Evolutionary conservation across 768 basidiomycete genomes (phyloP).

Genomic region (Aureoboletus auriporus): DNA sequence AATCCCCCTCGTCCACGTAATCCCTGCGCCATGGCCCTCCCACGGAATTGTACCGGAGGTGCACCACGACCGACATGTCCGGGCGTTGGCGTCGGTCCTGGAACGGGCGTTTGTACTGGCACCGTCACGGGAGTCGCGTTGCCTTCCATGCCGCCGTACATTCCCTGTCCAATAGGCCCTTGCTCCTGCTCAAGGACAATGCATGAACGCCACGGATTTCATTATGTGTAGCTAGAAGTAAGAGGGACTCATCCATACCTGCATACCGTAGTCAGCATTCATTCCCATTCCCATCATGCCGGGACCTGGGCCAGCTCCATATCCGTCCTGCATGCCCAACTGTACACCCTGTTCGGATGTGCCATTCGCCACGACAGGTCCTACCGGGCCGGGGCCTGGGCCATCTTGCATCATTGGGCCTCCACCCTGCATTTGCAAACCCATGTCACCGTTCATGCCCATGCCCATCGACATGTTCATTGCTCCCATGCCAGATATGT

Average conservation of each 20-base stretch:
- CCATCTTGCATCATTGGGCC: slow-evolving; percentile 55
- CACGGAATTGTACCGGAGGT: slow-evolving; percentile 41
- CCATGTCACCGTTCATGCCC: slow-evolving; percentile 67
- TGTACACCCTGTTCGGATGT: slow-evolving; percentile 37
- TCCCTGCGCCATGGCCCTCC: slow-evolving; percentile 40
- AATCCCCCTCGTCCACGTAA: slow-evolving; percentile 43
- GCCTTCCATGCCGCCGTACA: slow-evolving; percentile 64
- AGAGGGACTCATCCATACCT: slow-evolving; percentile 47
- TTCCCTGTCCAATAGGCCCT: slow-evolving; percentile 58
- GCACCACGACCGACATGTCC: slow-evolving; percentile 28
- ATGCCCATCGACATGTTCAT: slow-evolving; percentile 53
- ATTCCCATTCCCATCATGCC: slow-evolving; percentile 72
- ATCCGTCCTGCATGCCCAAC: slow-evolving; percentile 41
- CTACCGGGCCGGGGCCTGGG: slow-evolving; percentile 31
- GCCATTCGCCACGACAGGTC: slow-evolving; percentile 34
- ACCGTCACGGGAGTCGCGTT: slow-evolving; percentile 46
- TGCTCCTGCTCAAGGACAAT: slow-evolving; percentile 45
- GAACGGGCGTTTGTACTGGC: slow-evolving; percentile 33
- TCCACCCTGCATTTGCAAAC: slow-evolving; percentile 45
- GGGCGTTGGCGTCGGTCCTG: slow-evolving; percentile 29
- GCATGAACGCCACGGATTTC: slow-evolving; percentile 32
- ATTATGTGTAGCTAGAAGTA: slow-evolving; percentile 33
- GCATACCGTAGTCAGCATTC: slow-evolving; percentile 67
- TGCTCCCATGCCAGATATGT: slow-evolving; percentile 62
- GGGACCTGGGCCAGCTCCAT: slow-evolving; percentile 39